A percentile compares a stretch with the other conserved stretches of the same genome.
These are phyloP conservation scores for Penicillium sp. DNA, from an alignment of 2,329 filamentous ascomycete genomes.

Conservation along the genomic window DNA sequence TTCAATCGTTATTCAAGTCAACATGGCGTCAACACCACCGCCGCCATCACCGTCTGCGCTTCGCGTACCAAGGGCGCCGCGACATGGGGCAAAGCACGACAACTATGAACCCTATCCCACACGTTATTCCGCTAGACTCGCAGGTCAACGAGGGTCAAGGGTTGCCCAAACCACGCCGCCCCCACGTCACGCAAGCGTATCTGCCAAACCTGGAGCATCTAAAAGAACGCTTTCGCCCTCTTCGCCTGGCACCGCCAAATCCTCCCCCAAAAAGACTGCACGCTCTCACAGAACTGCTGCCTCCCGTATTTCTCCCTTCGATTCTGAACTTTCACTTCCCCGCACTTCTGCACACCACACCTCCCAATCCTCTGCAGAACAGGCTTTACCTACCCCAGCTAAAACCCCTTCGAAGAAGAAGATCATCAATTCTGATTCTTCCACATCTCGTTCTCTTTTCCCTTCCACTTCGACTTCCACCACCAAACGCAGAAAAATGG, in stretches of 20 bases:
- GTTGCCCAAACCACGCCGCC: conserved; percentile 31
- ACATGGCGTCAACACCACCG: conserved; percentile 48
- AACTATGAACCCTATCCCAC: conserved; percentile 40
- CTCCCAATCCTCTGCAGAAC: conserved; percentile 23
- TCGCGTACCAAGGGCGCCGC: conserved; percentile 45
- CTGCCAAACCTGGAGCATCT: conserved; percentile 15
- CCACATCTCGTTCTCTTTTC: conserved; percentile 55
- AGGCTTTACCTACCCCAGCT: conserved; percentile 59
- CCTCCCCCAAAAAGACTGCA: conserved; percentile 27
- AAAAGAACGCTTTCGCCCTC: conserved; percentile 14
- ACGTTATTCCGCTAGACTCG: conserved; percentile 41
- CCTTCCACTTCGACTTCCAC: conserved; percentile 46
- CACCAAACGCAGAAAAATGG: conserved; percentile 49
- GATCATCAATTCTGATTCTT: conserved; percentile 42
- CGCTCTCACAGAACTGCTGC: background rate
- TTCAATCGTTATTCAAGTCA: background rate
- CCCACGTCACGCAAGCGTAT: conserved; percentile 25
- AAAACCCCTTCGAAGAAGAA: conserved; percentile 60
- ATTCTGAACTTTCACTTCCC: conserved; percentile 18
- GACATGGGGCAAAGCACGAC: conserved; percentile 47
- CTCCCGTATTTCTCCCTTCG: conserved; percentile 4
- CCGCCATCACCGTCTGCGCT: conserved; percentile 33
- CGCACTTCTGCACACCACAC: conserved; percentile 22
- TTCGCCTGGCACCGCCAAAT: conserved; percentile 7
- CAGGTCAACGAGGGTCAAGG: conserved; percentile 31